Evolutionary conservation across 2,329 filamentous ascomycete species (phyloP), one percentile per base, ranked within the genome.

Genomic region (Westerdykella ornata): DNA sequence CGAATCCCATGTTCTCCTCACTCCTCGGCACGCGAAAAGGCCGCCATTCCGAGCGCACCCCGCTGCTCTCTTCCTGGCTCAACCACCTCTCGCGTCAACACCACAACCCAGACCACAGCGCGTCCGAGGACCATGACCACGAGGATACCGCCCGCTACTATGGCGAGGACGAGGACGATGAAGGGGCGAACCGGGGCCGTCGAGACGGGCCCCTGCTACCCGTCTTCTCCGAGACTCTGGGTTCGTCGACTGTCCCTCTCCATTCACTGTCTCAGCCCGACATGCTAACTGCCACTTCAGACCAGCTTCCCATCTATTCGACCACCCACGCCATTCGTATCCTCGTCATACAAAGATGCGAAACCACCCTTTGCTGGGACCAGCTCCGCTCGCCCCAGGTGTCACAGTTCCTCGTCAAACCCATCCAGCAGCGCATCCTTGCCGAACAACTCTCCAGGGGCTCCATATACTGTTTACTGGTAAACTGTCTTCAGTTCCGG

Each of bases 331-430:
- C 86, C 22, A 89, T 96, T 48, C 85, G 90, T 51, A 81, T 88
- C 39, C 76, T 96, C 42, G 82, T 97, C 45, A 78, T 86, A 51
- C 76, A 86, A 44, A 81, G 85, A 60, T 94, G 88, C 66, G 90
- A 97, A 70, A 96, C 89, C 1, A 90, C 88, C 0, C 71, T 97
- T 38, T 84, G 88, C 13, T 97, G 89, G 89, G 90, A 97, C 50
- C 90, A 97, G 65, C 74, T 97, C 48, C 81, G 89, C 49, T 94
- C 88, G n/a, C 90, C 90, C 3, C 90, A 97, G 63, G 84, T 97
- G 42, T 95, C 88, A 13, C 89, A 95, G 61, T 97, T 97, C 63
- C 76, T 97, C 28, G 78, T 96, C 60, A 96, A 96, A 71, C 90
- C 90, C 2, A 92, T 96, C 72, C 88, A 92, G 66, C 85, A 92